Evolutionary conservation across 1,284 basidiomycete genomes (phyloP), one percentile per base, ranked within the genome.

Genomic region (Puccinia novopanici): DNA sequence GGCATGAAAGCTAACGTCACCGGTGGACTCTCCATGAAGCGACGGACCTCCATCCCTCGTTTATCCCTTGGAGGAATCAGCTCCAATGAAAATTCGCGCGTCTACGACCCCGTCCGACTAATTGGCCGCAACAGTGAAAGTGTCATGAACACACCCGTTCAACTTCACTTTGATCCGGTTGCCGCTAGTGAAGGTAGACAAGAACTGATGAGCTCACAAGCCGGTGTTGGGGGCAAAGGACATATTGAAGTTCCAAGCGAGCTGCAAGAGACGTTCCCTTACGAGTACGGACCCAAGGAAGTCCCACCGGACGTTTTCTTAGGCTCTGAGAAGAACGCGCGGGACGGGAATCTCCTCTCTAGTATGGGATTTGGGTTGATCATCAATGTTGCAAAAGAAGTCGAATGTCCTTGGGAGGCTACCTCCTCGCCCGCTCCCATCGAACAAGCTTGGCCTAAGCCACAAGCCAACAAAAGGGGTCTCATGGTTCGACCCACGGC

Each of bases 381-480:
- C 24, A 89, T 98, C 85, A 98, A 98, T 86, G 96, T 98, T 48
- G 96, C 96, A 48, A 96, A 97, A 87, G 94, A 97, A 86, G 92
- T 97, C 81, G 87, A 89, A 42, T 91, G 91, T 61, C 92, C 93
- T 27, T 93, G 84, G 84, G 67, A 57, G 27, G 19, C 67, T 17
- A 27, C 76, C 42, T 30, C 67, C 9, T 55, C 27, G 6, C 76
- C 30, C 13, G 65, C 76, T 2, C 63, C 68, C 0, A 52, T 59
- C 27, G 67, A 71, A 4, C 59, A 48, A 1, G n/a, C 50, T 22
- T 54, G 59, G 59, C 19, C 37, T 2, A 59, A 45, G 13, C 59
- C 61, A 15, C 81, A 50, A 27, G 40, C 34, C 22, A 67, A 48
- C 19, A 34, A 67, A 12, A 81, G 83, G 9, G 82, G 83, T 6